phyloP scores from a whole-genome alignment of 2,329 filamentous ascomycete genomes.

The Macrophomina tecta region DNA sequence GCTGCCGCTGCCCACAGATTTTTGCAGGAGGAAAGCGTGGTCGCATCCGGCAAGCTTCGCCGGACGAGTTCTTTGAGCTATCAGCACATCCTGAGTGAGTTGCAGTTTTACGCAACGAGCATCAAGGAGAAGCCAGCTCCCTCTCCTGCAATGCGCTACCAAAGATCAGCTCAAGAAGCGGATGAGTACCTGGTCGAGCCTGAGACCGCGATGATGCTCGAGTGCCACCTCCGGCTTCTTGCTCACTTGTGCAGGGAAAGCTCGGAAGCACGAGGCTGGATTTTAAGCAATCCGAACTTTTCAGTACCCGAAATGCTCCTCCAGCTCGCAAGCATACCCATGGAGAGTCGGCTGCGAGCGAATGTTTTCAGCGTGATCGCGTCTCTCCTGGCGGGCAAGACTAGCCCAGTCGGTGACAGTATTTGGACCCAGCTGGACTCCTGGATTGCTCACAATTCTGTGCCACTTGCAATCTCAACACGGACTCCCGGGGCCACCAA shows the following conservation, averaged over 20 bases:
- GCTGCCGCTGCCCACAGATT: slow-evolving; percentile 88
- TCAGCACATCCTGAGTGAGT: slow-evolving; percentile 88
- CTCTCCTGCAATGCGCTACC: slow-evolving; percentile 65
- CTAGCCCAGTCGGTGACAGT: slow-evolving; percentile 66
- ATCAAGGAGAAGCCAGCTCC: slow-evolving; percentile 73
- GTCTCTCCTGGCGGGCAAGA: slow-evolving; percentile 77
- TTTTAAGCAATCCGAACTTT: slow-evolving; percentile 71
- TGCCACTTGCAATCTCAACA: slow-evolving; percentile 15
- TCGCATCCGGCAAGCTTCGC: slow-evolving; percentile 77
- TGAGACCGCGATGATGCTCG: slow-evolving; percentile 94
- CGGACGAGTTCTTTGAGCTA: slow-evolving; percentile 87
- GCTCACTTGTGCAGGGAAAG: slow-evolving; percentile 81
- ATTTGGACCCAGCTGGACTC: slow-evolving; percentile 84
- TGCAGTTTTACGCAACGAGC: slow-evolving; percentile 81
- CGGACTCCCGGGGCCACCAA: neutral
- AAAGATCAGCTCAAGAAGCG: slow-evolving; percentile 39
- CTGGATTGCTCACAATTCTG: slow-evolving; percentile 62
- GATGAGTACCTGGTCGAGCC: slow-evolving; percentile 75
- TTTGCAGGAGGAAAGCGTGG: slow-evolving; percentile 77
- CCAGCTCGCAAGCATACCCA: slow-evolving; percentile 76
- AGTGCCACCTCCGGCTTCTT: slow-evolving; percentile 89
- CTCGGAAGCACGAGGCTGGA: slow-evolving; percentile 71
- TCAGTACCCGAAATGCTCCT: slow-evolving; percentile 77
- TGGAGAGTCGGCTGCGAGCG: slow-evolving; percentile 78
- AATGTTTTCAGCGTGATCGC: slow-evolving; percentile 81